Conservation (phyloP, 202 grass and related monocot genomes). For the Bolboschoenoplectus hybrid region DNA sequence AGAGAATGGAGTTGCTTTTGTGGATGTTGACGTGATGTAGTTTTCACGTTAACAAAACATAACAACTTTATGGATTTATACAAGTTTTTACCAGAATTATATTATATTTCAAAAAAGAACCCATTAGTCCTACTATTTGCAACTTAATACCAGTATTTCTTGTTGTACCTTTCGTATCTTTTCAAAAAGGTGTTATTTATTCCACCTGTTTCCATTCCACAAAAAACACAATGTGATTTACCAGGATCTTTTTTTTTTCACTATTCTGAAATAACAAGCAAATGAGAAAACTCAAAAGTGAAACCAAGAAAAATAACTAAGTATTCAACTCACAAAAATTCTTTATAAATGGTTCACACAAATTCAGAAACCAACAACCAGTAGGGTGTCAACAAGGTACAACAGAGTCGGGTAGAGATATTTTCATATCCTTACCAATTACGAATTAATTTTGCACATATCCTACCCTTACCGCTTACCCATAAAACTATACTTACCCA, state of each 20-base stretch:
- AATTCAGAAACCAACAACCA: not conserved
- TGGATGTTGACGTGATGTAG: not conserved
- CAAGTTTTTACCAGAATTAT: not conserved
- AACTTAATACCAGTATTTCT: not conserved
- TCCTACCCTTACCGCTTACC: not conserved
- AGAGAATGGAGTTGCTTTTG: not conserved
- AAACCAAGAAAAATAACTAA: not conserved
- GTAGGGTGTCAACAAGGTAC: not conserved
- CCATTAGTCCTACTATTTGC: not conserved
- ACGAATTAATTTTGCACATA: not conserved
- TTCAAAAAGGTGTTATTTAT: not conserved
- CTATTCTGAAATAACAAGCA: not conserved
- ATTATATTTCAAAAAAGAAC: not conserved
- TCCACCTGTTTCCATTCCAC: not conserved
- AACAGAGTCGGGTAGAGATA: not conserved
- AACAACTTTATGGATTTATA: not conserved
- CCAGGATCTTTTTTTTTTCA: not conserved
- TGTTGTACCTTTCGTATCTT: not conserved
- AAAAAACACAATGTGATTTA: not conserved
- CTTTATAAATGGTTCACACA: not conserved
- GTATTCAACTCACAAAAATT: not conserved
- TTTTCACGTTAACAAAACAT: not conserved
- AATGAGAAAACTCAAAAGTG: not conserved
- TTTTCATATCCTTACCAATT: not conserved
- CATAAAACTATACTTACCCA: not conserved